phyloP scores from a whole-genome alignment of 148 eudicot genomes.

The Limonium bicolor region DNA sequence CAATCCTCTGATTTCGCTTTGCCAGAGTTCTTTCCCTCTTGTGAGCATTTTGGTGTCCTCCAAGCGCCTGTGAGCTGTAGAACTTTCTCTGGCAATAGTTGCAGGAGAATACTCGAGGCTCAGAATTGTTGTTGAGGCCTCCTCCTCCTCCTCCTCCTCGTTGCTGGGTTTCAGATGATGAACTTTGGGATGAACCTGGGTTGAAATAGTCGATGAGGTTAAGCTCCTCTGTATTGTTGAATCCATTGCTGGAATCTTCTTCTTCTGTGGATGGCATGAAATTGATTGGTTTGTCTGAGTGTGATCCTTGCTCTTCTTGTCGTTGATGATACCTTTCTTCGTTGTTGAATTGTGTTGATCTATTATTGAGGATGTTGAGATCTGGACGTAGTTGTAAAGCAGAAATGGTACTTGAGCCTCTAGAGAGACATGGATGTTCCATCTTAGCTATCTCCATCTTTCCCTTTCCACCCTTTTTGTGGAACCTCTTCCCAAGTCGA shows the following conservation, averaged over 20 bases:
- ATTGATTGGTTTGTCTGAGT: not conserved
- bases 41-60: constrained; percentile 70
- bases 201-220: constrained; percentile 2
- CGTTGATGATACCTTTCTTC: not conserved
- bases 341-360: too few relatives aligned
- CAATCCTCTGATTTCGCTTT: constrained; percentile 27
- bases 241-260: constrained; percentile 1
- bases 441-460: constrained; percentile 4
- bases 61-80: constrained; percentile 53
- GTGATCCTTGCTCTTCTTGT: constrained; percentile 2
- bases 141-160: not conserved
- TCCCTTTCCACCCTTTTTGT: not conserved
- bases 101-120: constrained; percentile 38
- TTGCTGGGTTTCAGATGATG: not conserved
- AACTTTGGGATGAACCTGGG: not conserved
- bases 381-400: too few relatives aligned
- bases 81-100: constrained; percentile 48
- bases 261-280: constrained; percentile 1
- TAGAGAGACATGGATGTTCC: constrained; percentile 2
- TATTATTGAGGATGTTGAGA: too few relatives aligned
- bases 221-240: not conserved
- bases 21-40: constrained; percentile 53
- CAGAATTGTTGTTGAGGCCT: too few relatives aligned
- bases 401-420: constrained; percentile 1
- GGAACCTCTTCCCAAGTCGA: too few relatives aligned